Evolutionary conservation across 1,139 yeast genomes (phyloP).

Genomic region (Kazachstania sp.): DNA sequence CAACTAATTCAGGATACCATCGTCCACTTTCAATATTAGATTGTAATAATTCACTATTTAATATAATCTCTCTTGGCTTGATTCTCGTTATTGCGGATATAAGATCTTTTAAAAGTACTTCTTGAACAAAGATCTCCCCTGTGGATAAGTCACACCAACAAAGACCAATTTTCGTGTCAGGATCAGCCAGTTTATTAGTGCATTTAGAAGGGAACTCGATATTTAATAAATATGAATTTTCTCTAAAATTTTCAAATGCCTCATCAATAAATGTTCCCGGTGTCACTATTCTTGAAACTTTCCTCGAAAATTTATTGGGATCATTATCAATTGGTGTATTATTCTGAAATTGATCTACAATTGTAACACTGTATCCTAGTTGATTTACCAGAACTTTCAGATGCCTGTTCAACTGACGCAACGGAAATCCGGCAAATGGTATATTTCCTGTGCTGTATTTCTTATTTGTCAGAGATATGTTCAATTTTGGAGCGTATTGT

Average conservation of each 20-base stretch:
- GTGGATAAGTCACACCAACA: constrained; percentile 88
- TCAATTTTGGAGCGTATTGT: constrained; percentile 59
- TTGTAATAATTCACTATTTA: constrained; percentile 27
- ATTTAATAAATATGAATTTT: constrained; percentile 63
- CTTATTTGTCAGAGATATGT: constrained; percentile 49
- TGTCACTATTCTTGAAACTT: constrained; percentile 70
- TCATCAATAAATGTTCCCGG: constrained; percentile 94
- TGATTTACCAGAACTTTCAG: constrained; percentile 66
- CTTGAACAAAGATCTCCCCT: constrained; percentile 62
- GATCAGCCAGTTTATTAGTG: constrained; percentile 38
- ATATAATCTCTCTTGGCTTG: constrained; percentile 33
- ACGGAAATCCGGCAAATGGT: constrained; percentile 91
- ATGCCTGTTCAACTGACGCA: constrained; percentile 59
- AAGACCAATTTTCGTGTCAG: constrained; percentile 51
- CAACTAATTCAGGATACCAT: constrained; percentile 55
- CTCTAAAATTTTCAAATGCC: constrained; percentile 62
- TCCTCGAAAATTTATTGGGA: constrained; percentile 47
- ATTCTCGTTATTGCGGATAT: constrained; percentile 32
- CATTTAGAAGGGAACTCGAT: constrained; percentile 49
- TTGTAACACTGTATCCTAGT: constrained; percentile 61
- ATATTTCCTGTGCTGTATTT: constrained; percentile 42
- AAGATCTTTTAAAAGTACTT: constrained; percentile 27
- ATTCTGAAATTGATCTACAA: constrained; percentile 57
- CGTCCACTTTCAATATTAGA: constrained; percentile 36
- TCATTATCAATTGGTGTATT: constrained; percentile 21